These are phyloP conservation scores for Ajuga reptans DNA, from an alignment of 305 asterid genomes.

Conservation along the genomic window DNA sequence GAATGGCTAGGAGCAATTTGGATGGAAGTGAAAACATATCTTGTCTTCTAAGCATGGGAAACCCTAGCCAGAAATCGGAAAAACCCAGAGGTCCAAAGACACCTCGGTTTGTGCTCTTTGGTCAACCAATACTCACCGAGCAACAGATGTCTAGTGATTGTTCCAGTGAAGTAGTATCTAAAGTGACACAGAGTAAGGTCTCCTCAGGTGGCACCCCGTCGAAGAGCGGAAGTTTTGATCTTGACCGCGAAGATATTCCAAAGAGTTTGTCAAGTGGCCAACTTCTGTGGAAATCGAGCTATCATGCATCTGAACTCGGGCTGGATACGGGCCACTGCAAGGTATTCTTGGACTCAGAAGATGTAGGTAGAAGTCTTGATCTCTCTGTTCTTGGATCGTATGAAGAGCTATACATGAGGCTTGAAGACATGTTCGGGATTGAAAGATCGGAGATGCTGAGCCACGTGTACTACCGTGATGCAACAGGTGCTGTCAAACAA, in stretches of 20 bases:
- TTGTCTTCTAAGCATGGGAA: constrained; percentile 70
- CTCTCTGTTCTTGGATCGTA: constrained; percentile 72
- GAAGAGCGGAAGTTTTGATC: constrained; percentile 21
- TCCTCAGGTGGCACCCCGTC: constrained; percentile 23
- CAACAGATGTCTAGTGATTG: constrained; percentile 63
- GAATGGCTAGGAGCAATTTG: constrained; percentile 27
- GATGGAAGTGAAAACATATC: constrained; percentile 50
- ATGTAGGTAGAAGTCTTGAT: constrained; percentile 68
- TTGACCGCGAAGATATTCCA: constrained; percentile 25
- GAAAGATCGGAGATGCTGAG: constrained; percentile 51
- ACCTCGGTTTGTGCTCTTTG: constrained; percentile 69
- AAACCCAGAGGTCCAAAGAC: constrained; percentile 31
- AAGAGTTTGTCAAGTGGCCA: constrained; percentile 30
- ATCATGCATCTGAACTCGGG: constrained; percentile 43
- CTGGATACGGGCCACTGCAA: constrained; percentile 62
- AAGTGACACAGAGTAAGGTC: constrained; percentile 23
- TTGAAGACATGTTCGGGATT: constrained; percentile 59
- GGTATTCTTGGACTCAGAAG: constrained; percentile 76
- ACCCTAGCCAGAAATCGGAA: constrained; percentile 37
- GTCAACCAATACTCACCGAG: constrained; percentile 91
- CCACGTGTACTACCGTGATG: constrained; percentile 52
- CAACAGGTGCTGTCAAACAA: constrained; percentile 56
- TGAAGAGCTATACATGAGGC: constrained; percentile 56
- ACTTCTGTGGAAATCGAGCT: constrained; percentile 34
- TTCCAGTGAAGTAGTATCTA: constrained; percentile 30